Base-by-base conservation (phyloP, 495 filamentous ascomycete species). In the Jackrogersella minutella region DNA sequence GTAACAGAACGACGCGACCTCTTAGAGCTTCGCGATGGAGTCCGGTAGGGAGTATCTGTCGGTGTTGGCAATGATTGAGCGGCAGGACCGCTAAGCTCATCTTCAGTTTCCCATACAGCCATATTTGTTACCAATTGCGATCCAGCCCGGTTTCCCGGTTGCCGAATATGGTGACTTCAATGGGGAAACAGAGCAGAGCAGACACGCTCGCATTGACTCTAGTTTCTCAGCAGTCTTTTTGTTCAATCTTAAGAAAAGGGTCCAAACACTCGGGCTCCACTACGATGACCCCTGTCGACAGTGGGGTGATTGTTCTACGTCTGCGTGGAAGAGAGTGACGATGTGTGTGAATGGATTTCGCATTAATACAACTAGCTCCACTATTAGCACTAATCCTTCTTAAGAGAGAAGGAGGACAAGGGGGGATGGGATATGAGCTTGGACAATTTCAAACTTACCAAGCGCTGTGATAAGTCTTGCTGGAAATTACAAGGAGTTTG, bases 11-110 rank as follows among this genome's bases (percentile, higher is more conserved):
- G 73, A 26, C 78, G 74, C n/a, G 80, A 82, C 50, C 73, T 80
- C 44, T 76, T 80, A 46, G 86, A 86, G 41, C 78, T 64, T 66
- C 82, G 78, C 28, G 88, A 85, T 11, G 86, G 86, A 10, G 84
- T 84, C 65, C 87, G 81, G 64, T 87, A 89, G 5, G 89, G 87
- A 13, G 87, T 89, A 37, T 87, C 86, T 17, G 84, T 80, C 16
- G 90, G 90, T 43, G 88, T 86, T 28, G 91, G 88, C 30, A 93
- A 77, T 19, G 82, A 73, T 31, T 76, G 74, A 60, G 76, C 79
- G 44, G 82, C 76, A 66, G 80, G 77, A 62, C 66, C 74, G 57
- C 69, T 78, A 71, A 81, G 76, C 75, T 86, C 84, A 58, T 85
- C 80, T 54, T 85, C 84, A n/a, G 81, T 85, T 69, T 85, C 81